Evolutionary conservation across 176 grass and related monocot genomes (phyloP).

Genomic region (Oryza meyeriana): DNA sequence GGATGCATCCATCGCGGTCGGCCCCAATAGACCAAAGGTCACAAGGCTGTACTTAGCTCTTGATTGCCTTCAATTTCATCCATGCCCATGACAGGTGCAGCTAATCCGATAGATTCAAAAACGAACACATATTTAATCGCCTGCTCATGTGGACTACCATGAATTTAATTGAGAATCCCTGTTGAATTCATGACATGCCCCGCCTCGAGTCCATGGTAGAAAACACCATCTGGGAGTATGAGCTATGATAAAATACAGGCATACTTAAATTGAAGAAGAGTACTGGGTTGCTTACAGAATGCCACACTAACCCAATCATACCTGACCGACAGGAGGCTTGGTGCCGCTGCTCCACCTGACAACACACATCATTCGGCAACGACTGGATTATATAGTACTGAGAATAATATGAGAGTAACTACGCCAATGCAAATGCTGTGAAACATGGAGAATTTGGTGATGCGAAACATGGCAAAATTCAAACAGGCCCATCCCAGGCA

Average conservation of each 20-base stretch:
- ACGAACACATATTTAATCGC: neutral
- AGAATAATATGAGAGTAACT: too few relatives aligned
- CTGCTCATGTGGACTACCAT: neutral
- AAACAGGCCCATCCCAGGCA: neutral
- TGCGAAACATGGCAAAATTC: neutral
- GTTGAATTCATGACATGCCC: neutral
- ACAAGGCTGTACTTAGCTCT: neutral
- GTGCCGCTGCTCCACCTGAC: too few relatives aligned
- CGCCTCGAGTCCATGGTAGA: neutral
- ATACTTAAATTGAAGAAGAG: too few relatives aligned
- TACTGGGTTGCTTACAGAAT: too few relatives aligned
- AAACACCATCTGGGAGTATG: neutral
- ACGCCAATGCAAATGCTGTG: neutral
- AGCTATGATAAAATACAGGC: too few relatives aligned
- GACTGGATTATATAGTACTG: neutral
- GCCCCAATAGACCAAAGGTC: neutral
- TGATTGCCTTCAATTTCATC: neutral
- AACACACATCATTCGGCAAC: too few relatives aligned
- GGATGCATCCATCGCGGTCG: neutral
- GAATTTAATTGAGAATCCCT: neutral
- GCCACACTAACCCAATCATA: too few relatives aligned
- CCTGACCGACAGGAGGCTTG: too few relatives aligned
- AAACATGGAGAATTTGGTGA: neutral
- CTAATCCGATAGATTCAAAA: neutral
- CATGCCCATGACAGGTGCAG: neutral